These are phyloP conservation scores for Apiospora aurea DNA, from an alignment of 2,329 filamentous ascomycete genomes.

Conservation along the genomic window DNA sequence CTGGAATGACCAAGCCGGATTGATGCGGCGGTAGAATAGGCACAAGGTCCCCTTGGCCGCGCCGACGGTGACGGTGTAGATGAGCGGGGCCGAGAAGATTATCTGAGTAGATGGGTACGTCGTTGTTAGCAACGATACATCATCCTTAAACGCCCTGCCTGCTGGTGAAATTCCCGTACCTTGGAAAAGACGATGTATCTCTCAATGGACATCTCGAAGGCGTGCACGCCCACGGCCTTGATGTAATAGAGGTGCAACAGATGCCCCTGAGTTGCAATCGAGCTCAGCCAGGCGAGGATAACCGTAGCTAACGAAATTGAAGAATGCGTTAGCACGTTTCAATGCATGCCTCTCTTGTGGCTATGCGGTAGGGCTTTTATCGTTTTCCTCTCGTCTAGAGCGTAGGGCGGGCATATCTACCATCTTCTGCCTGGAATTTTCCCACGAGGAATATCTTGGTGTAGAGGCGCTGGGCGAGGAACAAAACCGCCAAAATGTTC, in stretches of 20 bases:
- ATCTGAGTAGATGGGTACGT: conserved; percentile 1
- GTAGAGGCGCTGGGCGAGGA: conserved; percentile 30
- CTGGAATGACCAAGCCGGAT: conserved; percentile 45
- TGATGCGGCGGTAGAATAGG: conserved; percentile 47
- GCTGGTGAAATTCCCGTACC: conserved; percentile 4
- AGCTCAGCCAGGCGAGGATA: conserved; percentile 24
- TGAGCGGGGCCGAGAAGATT: conserved; percentile 29
- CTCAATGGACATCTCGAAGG: conserved; percentile 30
- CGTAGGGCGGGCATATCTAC: conserved; percentile 17
- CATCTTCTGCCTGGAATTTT: conserved; percentile 29
- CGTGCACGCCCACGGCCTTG: conserved; percentile 28
- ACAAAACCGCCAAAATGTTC: conserved; percentile 27
- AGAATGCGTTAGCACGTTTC: background rate
- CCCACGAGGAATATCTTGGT: conserved; percentile 27
- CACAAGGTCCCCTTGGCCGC: conserved; percentile 48
- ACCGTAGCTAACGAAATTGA: background rate
- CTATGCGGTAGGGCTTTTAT: background rate
- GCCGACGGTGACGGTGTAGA: conserved; percentile 46
- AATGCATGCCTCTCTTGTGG: background rate
- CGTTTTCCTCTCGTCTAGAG: too few species aligned
- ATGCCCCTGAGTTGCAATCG: conserved; percentile 22
- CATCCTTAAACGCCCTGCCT: background rate
- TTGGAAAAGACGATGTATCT: conserved; percentile 28
- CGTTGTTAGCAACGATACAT: background rate
- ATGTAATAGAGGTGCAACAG: conserved; percentile 25